phyloP scores from a whole-genome alignment of 2,329 filamentous ascomycete species.

The Xylariales sp. region DNA sequence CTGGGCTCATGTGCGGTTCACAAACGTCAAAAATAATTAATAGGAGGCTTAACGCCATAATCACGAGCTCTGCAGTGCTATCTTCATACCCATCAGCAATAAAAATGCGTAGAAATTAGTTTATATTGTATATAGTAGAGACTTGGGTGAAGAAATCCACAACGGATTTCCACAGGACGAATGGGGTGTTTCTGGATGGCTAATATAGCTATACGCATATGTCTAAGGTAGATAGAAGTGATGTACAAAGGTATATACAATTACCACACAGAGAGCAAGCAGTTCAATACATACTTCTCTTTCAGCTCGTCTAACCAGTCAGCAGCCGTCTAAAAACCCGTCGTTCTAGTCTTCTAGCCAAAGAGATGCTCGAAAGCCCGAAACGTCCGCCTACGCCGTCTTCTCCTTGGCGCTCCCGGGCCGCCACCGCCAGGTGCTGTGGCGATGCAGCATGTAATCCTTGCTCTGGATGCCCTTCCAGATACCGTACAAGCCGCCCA shows the following conservation, averaged over 20 bases:
- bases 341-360: neutral
- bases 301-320: neutral
- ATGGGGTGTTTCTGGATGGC: neutral
- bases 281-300: neutral
- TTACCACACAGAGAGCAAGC: constrained; percentile 1
- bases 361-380: neutral
- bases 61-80: no score
- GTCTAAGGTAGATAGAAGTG: neutral
- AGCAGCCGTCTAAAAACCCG: neutral
- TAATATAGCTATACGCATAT: no score
- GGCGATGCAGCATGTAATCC: constrained; percentile 65
- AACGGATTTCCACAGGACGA: neutral
- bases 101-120: neutral
- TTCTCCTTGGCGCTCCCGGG: constrained; percentile 43
- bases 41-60: no score
- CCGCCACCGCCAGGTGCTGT: constrained; percentile 66
- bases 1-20: no score
- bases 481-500: constrained; percentile 70
- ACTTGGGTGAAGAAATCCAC: neutral
- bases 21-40: no score
- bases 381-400: constrained; percentile 14
- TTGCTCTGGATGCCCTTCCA: constrained; percentile 68
- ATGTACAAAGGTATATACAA: constrained; percentile 25
- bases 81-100: no score
- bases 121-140: neutral